Evolutionary conservation across 2,329 filamentous ascomycete species (phyloP).

Genomic region (Fusarium continuum): DNA sequence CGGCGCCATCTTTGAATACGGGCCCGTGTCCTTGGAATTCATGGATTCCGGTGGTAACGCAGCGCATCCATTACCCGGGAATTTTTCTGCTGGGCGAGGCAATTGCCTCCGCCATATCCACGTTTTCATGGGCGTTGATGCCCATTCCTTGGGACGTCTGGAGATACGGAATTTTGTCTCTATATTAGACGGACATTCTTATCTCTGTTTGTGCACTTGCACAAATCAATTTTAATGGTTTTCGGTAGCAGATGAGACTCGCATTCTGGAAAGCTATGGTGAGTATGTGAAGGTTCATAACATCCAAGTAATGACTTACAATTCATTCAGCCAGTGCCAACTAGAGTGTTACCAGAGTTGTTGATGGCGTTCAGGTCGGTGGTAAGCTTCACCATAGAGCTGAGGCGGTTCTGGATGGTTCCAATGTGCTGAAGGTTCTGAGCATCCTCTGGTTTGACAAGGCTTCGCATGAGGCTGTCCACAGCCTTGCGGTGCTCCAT

Average conservation of each 20-base stretch:
- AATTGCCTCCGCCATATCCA: constrained; percentile 30
- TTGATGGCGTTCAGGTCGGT: constrained; percentile 41
- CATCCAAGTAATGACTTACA: constrained; percentile 26
- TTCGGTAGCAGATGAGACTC: constrained; percentile 41
- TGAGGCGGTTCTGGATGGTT: constrained; percentile 60
- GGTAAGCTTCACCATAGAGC: constrained; percentile 62
- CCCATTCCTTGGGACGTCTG: constrained; percentile 25
- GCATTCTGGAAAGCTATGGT: constrained; percentile 19
- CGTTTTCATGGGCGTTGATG: constrained; percentile 33
- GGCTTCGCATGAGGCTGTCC: constrained; percentile 64
- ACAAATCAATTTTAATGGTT: constrained; percentile 27
- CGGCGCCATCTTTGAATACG: constrained; percentile 29
- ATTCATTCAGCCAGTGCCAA: constrained; percentile 46
- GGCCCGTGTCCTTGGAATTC: constrained; percentile 25
- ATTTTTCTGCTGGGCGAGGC: constrained; percentile 27
- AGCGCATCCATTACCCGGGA: constrained; percentile 26
- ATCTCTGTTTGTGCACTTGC: constrained; percentile 40
- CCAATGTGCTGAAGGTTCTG: constrained; percentile 64
- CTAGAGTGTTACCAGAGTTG: constrained; percentile 41
- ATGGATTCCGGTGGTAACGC: constrained; percentile 34
- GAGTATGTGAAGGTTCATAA: neutral
- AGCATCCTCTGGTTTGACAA: constrained; percentile 60
- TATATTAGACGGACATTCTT: constrained; percentile 34
- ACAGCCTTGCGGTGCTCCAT: constrained; percentile 71
- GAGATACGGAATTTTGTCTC: constrained; percentile 40